phyloP scores from a whole-genome alignment of 768 basidiomycete genomes.

The Russula dissimulans region DNA sequence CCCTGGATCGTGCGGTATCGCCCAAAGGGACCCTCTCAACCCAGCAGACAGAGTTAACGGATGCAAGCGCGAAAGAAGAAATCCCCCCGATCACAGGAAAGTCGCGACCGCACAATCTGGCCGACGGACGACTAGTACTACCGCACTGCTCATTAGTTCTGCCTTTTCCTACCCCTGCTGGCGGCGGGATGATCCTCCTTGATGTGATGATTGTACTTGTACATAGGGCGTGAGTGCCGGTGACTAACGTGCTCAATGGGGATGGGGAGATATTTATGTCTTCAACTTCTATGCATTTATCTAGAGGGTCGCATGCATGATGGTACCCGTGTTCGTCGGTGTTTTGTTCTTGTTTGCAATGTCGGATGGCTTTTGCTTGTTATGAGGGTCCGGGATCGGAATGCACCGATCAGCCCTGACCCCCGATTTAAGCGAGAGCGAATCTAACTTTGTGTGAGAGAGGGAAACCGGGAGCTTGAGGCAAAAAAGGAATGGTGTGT shows the following conservation, averaged over 20 bases:
- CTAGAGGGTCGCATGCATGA: no score
- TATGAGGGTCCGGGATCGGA: no score
- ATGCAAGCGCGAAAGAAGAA: background rate
- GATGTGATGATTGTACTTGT: background rate
- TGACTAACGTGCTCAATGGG: no score
- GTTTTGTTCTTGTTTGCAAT: no score
- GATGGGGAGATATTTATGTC: background rate
- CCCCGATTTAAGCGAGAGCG: no score
- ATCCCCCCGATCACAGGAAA: background rate
- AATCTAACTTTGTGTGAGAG: no score
- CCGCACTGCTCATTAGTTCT: background rate
- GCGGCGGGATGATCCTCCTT: background rate
- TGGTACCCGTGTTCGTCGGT: no score
- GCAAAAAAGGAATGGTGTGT: no score
- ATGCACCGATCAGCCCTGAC: no score
- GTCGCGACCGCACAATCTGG: background rate
- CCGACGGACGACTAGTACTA: background rate
- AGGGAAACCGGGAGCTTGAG: no score
- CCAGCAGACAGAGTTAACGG: background rate
- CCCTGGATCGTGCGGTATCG: conserved; percentile 32
- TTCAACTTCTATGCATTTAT: no score
- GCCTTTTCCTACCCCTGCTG: background rate
- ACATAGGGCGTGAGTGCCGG: background rate
- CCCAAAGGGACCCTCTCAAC: conserved; percentile 15
- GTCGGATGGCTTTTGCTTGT: no score